Conservation (phyloP, 2,329 filamentous ascomycete genomes). For the Fusarium redolens region DNA sequence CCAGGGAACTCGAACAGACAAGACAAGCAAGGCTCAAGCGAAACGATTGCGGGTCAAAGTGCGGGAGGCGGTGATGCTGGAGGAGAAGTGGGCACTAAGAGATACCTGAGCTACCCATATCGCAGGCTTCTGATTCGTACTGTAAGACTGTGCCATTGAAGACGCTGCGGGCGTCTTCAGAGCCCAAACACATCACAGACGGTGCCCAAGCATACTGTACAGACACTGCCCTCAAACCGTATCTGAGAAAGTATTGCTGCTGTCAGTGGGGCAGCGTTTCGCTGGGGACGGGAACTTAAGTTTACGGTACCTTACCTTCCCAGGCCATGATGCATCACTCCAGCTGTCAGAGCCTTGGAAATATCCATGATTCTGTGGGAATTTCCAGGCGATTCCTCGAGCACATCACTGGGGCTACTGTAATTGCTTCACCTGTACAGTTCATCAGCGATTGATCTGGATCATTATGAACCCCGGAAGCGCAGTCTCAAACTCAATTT, state of each 20-base stretch:
- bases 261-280: constrained; percentile 27
- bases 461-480: constrained; percentile 4
- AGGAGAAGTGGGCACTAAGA: constrained; percentile 23
- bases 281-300: constrained; percentile 31
- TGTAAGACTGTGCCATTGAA: constrained; percentile 9
- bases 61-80: constrained; percentile 38
- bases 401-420: constrained; percentile 13
- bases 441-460: neutral
- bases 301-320: constrained; percentile 28
- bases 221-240: constrained; percentile 23
- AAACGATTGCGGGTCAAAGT: constrained; percentile 28
- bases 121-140: constrained; percentile 20
- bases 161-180: neutral
- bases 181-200: neutral
- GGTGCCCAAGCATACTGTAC: constrained; percentile 6
- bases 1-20: constrained; percentile 19
- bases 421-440: neutral
- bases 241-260: neutral
- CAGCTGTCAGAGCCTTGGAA: constrained; percentile 27
- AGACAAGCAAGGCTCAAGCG: constrained; percentile 27
- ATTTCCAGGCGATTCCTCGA: constrained; percentile 24
- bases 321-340: constrained; percentile 27
- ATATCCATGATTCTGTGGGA: constrained; percentile 22
- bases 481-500: constrained; percentile 1
- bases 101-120: constrained; percentile 23